Base-by-base conservation (phyloP, 2,329 filamentous ascomycete genomes). In the Neopestalotiopsis sp. region DNA sequence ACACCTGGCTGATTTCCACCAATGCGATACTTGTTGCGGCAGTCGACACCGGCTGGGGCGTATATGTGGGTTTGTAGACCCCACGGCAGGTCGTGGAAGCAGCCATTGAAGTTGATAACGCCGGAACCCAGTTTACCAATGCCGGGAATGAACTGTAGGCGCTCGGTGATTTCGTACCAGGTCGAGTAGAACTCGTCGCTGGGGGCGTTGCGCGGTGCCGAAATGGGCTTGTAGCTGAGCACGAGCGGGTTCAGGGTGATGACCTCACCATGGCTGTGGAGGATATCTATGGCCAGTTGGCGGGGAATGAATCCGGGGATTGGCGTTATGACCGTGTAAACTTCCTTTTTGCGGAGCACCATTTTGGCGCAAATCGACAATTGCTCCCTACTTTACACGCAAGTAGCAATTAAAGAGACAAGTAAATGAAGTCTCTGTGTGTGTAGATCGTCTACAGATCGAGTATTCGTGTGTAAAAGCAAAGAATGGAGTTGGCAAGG, bases 61-160 rank as follows among this genome's bases (percentile, higher is more conserved):
- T 92, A 92, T 66, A 90, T 89, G 81, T 93, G 91, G 10, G 89
- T 91, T 80, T 93, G 91, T 69, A 93, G 81, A 3, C 91, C 91
- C 88, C 89, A 92, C 2, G 90, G 89, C 83, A 92, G 88, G 77
- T 92, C 86, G 75, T 93, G 91, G 77, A 93, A 93, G 75, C 90
- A 91, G 69, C 89, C 91, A 70, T 89, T 91, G 81, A 93, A 93
- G 61, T 83, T 85, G 79, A 93, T 91, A 75, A 88, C 88, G 76
- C 89, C 86, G 3, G 88, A 88, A 30, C 90, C 90, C 69, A 91
- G 84, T 79, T 84, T 89, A 72, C 90, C 90, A 67, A 92, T 81
- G 42, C 91, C 91, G 0, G 91, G 90, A 5, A 92, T 81, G 73
- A 89, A 88, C 76, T 92, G 90, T 69, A 93, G 90, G 74, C 89